phyloP scores from a whole-genome alignment of 352 stramenopile genomes.

The Saprolegnia diclina region DNA sequence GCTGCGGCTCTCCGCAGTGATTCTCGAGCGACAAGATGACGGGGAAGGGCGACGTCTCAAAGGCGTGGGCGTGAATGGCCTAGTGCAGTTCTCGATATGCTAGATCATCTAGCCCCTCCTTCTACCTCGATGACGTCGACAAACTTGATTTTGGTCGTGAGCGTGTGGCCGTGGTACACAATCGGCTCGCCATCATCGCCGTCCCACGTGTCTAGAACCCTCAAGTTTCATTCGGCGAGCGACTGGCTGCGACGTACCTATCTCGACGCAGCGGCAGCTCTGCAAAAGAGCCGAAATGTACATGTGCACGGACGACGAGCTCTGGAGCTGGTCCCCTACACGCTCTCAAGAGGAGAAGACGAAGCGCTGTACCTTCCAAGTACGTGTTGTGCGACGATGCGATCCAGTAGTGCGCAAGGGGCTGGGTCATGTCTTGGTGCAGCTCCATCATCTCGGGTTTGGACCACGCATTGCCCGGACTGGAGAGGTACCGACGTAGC shows the following conservation, averaged over 20 bases:
- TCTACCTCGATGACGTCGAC: slow-evolving; percentile 80
- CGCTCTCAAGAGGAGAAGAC: slow-evolving; percentile 40
- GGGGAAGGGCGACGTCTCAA: slow-evolving; percentile 33
- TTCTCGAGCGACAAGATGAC: slow-evolving; percentile 59
- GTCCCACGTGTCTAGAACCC: slow-evolving; percentile 29
- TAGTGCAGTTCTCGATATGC: slow-evolving; percentile 29
- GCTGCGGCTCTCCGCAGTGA: slow-evolving; percentile 45
- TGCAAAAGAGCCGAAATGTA: slow-evolving; percentile 78
- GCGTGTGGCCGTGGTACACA: slow-evolving; percentile 75
- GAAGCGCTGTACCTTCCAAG: slow-evolving; percentile 69
- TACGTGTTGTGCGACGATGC: slow-evolving; percentile 89
- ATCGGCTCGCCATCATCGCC: slow-evolving; percentile 18
- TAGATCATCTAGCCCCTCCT: slow-evolving; percentile 28
- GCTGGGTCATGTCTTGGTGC: slow-evolving; percentile 61
- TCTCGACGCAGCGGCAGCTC: slow-evolving; percentile 80
- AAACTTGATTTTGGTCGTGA: slow-evolving; percentile 85
- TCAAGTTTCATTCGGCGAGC: slow-evolving; percentile 42
- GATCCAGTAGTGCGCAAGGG: slow-evolving; percentile 86
- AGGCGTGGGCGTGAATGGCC: slow-evolving; percentile 19
- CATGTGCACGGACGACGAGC: slow-evolving; percentile 41
- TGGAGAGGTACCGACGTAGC: slow-evolving; percentile 22
- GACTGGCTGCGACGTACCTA: slow-evolving; percentile 62
- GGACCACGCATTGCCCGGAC: slow-evolving; percentile 25
- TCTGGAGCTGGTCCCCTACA: slow-evolving; percentile 26
- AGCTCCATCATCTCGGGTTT: slow-evolving; percentile 21